Conservation (phyloP, 2,329 filamentous ascomycete genomes). For the Talaromyces islandicus region DNA sequence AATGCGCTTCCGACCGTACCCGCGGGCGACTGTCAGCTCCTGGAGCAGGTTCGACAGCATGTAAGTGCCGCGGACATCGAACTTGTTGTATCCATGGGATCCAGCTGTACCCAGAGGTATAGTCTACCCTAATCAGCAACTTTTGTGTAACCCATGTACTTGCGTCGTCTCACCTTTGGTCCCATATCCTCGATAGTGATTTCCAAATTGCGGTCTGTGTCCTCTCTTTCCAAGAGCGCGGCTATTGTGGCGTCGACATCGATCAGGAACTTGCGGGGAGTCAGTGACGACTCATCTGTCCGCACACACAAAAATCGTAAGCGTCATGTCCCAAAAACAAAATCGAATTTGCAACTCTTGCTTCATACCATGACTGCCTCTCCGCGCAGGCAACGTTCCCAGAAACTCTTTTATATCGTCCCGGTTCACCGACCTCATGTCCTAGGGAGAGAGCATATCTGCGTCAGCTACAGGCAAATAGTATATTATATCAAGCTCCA, state of each 20-base stretch:
- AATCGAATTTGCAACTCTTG: not conserved
- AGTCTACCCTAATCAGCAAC: slow-evolving; percentile 50
- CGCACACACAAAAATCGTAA: not conserved
- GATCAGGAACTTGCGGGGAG: slow-evolving; percentile 75
- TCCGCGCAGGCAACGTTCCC: slow-evolving; percentile 27
- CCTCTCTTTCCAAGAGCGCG: slow-evolving; percentile 74
- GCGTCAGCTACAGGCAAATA: slow-evolving; percentile 2
- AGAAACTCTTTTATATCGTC: slow-evolving; percentile 30
- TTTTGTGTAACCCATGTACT: not conserved
- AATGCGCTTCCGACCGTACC: slow-evolving; percentile 82
- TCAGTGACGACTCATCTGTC: slow-evolving; percentile 65
- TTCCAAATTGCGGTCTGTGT: slow-evolving; percentile 90
- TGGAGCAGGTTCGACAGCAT: slow-evolving; percentile 96
- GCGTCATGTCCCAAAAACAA: not conserved
- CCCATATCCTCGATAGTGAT: slow-evolving; percentile 96
- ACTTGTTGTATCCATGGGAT: slow-evolving; percentile 78
- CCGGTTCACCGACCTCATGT: slow-evolving; percentile 30
- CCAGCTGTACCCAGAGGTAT: slow-evolving; percentile 77
- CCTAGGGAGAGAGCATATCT: slow-evolving; percentile 17
- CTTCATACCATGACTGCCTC: slow-evolving; percentile 39
- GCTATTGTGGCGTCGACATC: slow-evolving; percentile 79
- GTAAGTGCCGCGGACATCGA: slow-evolving; percentile 91
- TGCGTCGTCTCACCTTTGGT: slow-evolving; percentile 60
- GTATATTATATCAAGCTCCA: not conserved
- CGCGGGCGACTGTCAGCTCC: slow-evolving; percentile 86